A percentile compares a stretch with the other conserved stretches of the same genome.
phyloP scores from a whole-genome alignment of 2,329 filamentous ascomycete species.

The Diaporthe destruens region DNA sequence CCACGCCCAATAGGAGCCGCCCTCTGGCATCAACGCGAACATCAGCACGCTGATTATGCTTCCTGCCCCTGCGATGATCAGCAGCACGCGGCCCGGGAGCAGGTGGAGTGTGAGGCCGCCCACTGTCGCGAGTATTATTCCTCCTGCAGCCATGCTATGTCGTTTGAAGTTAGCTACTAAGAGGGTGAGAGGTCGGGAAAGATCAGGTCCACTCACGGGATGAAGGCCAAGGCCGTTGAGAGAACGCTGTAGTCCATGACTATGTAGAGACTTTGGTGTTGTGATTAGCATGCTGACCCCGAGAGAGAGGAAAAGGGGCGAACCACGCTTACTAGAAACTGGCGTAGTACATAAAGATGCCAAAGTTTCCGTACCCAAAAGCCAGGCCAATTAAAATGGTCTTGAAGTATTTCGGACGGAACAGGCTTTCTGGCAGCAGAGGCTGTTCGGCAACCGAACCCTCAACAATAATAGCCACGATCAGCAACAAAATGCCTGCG shows the following conservation, averaged over 20 bases:
- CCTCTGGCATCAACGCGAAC: conserved; percentile 72
- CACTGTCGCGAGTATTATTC: conserved; percentile 71
- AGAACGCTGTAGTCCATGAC: conserved; percentile 71
- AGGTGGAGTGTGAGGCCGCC: conserved; percentile 78
- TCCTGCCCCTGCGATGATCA: conserved; percentile 71
- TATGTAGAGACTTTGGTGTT: conserved; percentile 67
- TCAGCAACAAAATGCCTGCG: conserved; percentile 71
- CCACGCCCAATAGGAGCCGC: conserved; percentile 78
- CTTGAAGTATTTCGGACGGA: conserved; percentile 77
- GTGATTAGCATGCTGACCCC: conserved; percentile 62
- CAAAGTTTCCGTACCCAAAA: conserved; percentile 76
- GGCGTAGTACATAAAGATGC: conserved; percentile 77
- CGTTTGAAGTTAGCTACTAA: not conserved
- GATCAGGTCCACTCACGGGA: conserved; percentile 55
- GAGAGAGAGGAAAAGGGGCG: conserved; percentile 53
- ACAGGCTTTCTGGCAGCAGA: conserved; percentile 77
- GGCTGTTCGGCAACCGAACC: conserved; percentile 77
- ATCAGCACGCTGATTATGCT: conserved; percentile 70
- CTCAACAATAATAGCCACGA: conserved; percentile 76
- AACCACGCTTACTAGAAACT: conserved; percentile 70
- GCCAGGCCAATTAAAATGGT: conserved; percentile 72
- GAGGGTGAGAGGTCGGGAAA: not conserved
- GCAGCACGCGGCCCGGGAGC: conserved; percentile 71
- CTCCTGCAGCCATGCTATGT: conserved; percentile 69
- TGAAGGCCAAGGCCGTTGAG: conserved; percentile 76